phyloP scores from a whole-genome alignment of 2,329 filamentous ascomycete genomes.

The Ciborinia camelliae region DNA sequence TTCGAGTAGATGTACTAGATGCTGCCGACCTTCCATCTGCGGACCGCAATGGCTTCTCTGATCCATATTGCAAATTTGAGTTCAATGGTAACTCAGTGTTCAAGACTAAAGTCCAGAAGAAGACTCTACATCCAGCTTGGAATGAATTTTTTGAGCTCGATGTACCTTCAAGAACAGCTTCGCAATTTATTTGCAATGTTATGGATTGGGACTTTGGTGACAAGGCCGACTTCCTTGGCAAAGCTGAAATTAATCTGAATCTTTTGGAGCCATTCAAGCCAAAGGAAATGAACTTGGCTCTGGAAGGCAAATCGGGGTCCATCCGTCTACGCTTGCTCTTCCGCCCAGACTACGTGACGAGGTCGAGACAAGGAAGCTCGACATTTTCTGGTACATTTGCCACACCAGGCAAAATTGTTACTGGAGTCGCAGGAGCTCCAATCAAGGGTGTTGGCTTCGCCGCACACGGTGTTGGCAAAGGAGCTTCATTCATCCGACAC shows the following conservation, averaged over 20 bases:
- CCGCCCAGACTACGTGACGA: constrained; percentile 85
- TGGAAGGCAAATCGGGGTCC: constrained; percentile 87
- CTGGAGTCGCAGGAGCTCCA: constrained; percentile 76
- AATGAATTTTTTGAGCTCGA: constrained; percentile 91
- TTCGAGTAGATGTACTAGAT: constrained; percentile 90
- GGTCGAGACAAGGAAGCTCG: constrained; percentile 82
- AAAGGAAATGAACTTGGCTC: constrained; percentile 67
- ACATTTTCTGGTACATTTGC: constrained; percentile 92
- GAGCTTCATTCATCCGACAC: constrained; percentile 84
- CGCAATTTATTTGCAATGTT: constrained; percentile 78
- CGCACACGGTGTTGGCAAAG: constrained; percentile 67
- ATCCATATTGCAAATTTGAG: constrained; percentile 93
- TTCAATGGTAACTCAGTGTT: constrained; percentile 85
- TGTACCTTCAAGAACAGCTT: constrained; percentile 77
- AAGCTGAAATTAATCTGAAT: constrained; percentile 70
- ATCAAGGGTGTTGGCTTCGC: constrained; percentile 85
- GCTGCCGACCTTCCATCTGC: constrained; percentile 84
- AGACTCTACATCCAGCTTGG: constrained; percentile 91
- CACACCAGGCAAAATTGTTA: constrained; percentile 81
- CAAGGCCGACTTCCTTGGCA: constrained; percentile 87
- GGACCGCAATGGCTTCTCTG: constrained; percentile 93
- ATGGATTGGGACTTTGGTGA: constrained; percentile 98
- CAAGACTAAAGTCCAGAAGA: constrained; percentile 96
- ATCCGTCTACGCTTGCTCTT: constrained; percentile 84
- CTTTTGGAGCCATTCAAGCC: constrained; percentile 80